Conservation (phyloP, 768 basidiomycete genomes). For the Macrolepiota fuliginosa region DNA sequence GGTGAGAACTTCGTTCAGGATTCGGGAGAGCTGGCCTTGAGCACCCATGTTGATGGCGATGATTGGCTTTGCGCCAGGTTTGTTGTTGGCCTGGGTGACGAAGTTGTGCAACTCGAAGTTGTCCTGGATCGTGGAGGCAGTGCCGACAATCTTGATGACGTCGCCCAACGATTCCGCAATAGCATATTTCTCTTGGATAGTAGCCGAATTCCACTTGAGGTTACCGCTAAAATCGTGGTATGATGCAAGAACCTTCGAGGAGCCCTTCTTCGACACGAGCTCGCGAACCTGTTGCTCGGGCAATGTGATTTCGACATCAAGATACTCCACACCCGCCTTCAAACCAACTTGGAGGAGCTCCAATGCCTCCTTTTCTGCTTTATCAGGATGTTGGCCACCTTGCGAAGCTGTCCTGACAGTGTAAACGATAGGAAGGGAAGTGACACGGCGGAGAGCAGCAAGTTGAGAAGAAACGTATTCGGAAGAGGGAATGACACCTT, state of each 20-base stretch:
- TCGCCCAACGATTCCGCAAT: constrained; percentile 71
- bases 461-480: constrained; percentile 82
- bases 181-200: constrained; percentile 68
- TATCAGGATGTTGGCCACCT: constrained; percentile 89
- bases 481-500: constrained; percentile 57
- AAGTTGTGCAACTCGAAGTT: constrained; percentile 82
- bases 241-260: constrained; percentile 83
- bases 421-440: constrained; percentile 85
- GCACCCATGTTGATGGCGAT: constrained; percentile 94
- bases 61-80: constrained; percentile 67
- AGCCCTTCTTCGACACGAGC: constrained; percentile 60
- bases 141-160: constrained; percentile 90
- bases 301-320: constrained; percentile 87
- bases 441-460: constrained; percentile 69
- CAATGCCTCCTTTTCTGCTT: constrained; percentile 65
- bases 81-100: constrained; percentile 41
- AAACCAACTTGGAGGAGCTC: constrained; percentile 77
- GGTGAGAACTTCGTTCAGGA: constrained; percentile 82
- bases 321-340: constrained; percentile 84
- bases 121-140: constrained; percentile 69
- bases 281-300: constrained; percentile 59
- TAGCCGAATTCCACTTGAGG: constrained; percentile 73
- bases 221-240: constrained; percentile 94
- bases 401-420: constrained; percentile 87
- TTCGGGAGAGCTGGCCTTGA: constrained; percentile 86